Percentiles rank a stretch among this genome's conserved stretches.
Evolutionary conservation across 2,329 filamentous ascomycete species (phyloP).

Genomic region (Ophiosphaerella korrae): DNA sequence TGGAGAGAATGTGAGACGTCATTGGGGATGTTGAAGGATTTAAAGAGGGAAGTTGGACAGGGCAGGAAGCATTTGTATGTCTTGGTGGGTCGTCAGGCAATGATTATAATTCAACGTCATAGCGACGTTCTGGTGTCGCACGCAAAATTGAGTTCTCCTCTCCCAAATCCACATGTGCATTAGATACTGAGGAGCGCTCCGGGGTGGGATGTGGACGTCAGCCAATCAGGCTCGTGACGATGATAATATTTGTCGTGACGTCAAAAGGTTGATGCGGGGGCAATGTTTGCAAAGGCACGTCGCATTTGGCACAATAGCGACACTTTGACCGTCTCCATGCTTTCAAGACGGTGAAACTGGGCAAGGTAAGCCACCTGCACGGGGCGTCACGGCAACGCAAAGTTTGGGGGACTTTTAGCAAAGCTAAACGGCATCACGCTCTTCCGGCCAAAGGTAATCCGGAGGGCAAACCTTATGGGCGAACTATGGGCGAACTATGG

Average conservation of each 20-base stretch:
- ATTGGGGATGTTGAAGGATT: conserved; percentile 15
- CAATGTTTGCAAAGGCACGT: too few species aligned
- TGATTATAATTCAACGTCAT: conserved; percentile 21
- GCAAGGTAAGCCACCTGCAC: conserved; percentile 1
- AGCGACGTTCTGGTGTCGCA: not conserved
- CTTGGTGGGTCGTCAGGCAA: not conserved
- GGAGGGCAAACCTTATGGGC: not conserved
- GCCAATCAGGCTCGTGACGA: conserved; percentile 20
- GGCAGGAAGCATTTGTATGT: too few species aligned
- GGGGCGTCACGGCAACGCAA: not conserved
- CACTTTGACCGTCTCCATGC: too few species aligned
- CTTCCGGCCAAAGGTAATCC: not conserved
- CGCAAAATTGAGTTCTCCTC: conserved; percentile 4
- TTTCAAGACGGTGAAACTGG: not conserved
- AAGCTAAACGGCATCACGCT: conserved; percentile 1
- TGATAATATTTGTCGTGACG: conserved; percentile 10
- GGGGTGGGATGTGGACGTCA: conserved; percentile 3
- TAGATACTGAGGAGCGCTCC: conserved; percentile 11
- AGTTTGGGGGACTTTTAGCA: too few species aligned
- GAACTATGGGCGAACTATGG: not conserved
- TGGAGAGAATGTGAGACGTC: conserved; percentile 40
- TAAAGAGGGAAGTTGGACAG: not conserved
- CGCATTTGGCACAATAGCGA: not conserved
- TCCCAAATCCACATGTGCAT: conserved; percentile 11
- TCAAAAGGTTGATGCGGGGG: not conserved